Conservation (phyloP, 805 yeast species). For the Naumovozyma dairenensis region DNA sequence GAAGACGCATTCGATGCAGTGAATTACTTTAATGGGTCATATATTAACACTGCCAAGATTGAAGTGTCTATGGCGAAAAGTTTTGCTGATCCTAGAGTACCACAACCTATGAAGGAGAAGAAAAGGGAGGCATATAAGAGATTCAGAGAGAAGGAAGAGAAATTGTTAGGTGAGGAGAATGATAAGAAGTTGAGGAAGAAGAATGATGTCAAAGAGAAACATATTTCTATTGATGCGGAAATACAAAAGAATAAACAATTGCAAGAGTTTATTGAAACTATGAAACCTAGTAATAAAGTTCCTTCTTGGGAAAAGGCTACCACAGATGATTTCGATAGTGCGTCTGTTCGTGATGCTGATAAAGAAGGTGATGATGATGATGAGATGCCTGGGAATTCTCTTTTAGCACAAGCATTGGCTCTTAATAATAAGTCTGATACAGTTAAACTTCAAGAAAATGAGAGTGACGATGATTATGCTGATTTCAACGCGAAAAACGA, state of each 20-base stretch:
- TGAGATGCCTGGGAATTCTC: slow-evolving; percentile 28
- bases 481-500: slow-evolving; percentile 22
- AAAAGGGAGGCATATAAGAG: slow-evolving; percentile 41
- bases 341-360: slow-evolving; percentile 11
- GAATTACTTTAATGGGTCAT: slow-evolving; percentile 62
- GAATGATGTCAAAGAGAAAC: slow-evolving; percentile 24
- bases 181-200: slow-evolving; percentile 32
- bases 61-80: slow-evolving; percentile 78
- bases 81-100: slow-evolving; percentile 74
- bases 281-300: slow-evolving; percentile 63
- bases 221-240: slow-evolving; percentile 42
- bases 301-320: slow-evolving; percentile 56
- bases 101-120: slow-evolving; percentile 50
- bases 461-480: slow-evolving; percentile 38
- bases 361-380: slow-evolving; percentile 31
- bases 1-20: slow-evolving; percentile 75
- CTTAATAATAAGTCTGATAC: slow-evolving; percentile 24
- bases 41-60: slow-evolving; percentile 71
- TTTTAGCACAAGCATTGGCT: slow-evolving; percentile 34
- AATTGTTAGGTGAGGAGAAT: slow-evolving; percentile 34
- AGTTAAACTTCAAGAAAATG: slow-evolving; percentile 24
- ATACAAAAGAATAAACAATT: slow-evolving; percentile 57
- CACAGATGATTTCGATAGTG: slow-evolving; percentile 2
- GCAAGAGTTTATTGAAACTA: slow-evolving; percentile 71
- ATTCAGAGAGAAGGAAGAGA: slow-evolving; percentile 40